These are phyloP conservation scores for Penicillium capsulatum DNA, from an alignment of 2,329 filamentous ascomycete genomes.

Conservation along the genomic window DNA sequence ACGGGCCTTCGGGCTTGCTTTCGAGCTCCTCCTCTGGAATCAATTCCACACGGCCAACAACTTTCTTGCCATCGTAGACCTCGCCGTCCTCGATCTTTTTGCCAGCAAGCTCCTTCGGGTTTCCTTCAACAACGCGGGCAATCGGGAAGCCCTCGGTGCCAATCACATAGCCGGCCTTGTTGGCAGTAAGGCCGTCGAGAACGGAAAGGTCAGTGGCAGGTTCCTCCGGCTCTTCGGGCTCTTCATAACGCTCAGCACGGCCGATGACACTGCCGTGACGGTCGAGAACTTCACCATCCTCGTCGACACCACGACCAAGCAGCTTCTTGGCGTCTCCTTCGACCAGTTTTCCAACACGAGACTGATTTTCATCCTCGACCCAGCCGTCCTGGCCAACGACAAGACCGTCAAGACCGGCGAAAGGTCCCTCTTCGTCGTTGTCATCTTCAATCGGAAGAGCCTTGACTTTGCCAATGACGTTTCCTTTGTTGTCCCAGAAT, in stretches of 20 bases:
- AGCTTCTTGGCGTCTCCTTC: slow-evolving; percentile 59
- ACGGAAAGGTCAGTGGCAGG: slow-evolving; percentile 52
- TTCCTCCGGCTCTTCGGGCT: slow-evolving; percentile 45
- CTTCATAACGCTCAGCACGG: slow-evolving; percentile 50
- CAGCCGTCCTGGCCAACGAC: slow-evolving; percentile 47
- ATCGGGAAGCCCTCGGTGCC: slow-evolving; percentile 51
- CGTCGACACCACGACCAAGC: slow-evolving; percentile 56
- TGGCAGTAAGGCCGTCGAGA: slow-evolving; percentile 52
- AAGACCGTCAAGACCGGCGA: slow-evolving; percentile 47
- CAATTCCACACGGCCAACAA: slow-evolving; percentile 55
- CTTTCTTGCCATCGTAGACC: slow-evolving; percentile 54
- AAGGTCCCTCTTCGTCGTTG: slow-evolving; percentile 37
- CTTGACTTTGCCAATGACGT: slow-evolving; percentile 52
- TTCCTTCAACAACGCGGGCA: slow-evolving; percentile 52
- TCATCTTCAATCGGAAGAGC: slow-evolving; percentile 34
- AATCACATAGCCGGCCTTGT: slow-evolving; percentile 58
- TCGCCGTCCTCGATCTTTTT: slow-evolving; percentile 55
- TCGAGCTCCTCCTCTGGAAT: slow-evolving; percentile 56
- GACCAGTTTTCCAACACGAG: slow-evolving; percentile 49
- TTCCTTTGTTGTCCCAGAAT: slow-evolving; percentile 60
- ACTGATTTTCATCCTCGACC: slow-evolving; percentile 48
- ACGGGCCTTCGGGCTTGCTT: slow-evolving; percentile 53
- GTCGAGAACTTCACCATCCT: slow-evolving; percentile 60
- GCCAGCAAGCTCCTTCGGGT: slow-evolving; percentile 53
- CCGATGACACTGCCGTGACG: slow-evolving; percentile 60